Evolutionary conservation across 2,329 filamentous ascomycete genomes (phyloP), one percentile per base, ranked within the genome.

Genomic region (Metarhizium sp.): DNA sequence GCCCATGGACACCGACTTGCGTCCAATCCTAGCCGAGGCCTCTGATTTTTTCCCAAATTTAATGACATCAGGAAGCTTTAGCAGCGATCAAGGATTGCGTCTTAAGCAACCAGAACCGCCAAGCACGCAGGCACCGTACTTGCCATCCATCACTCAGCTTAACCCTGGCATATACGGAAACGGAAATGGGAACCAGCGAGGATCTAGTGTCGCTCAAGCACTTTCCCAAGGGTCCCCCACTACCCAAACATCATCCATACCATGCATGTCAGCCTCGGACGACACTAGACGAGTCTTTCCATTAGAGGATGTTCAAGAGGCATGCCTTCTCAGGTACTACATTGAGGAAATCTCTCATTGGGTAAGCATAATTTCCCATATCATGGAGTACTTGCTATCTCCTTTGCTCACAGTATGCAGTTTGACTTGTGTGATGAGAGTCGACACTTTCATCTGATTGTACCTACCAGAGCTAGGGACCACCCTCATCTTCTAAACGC

Each of bases 351-450:
- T 73, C 11, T 71, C 71, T 8, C 69, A 70, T 50, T 73, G 71
- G 71, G 71, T 73, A 63, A 51, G 59, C 20, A 6, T 3, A 2
- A 10, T 29, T 8, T 11, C 2, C 25, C 18, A 50, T 30, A 18
- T 3, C 25, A 16, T 29, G 32, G 7, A 54, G 16, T 8, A 7
- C 6, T 3, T 29, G 6, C 7, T 48, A 6, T 48, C 16, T 11
- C 45, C 13, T 48, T 48, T 25, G 4, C 57, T 64, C 48, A 67
- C 53, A 8, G 6, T 2, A 6, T 36, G 6, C 11, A 73, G 71
- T 69, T 73, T 55, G 71, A 73, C 34, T 62, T 73, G 1, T 73
- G 71, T 18, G 71, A 73, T n/a, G 69, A 71, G 16, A 62, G 68
- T 40, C 59, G 71, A 5, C 71, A 73, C 46, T 73, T 73, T 40